These are phyloP conservation scores for Melastoma malabathricum DNA, from an alignment of 345 rosid species.

Conservation along the genomic window DNA sequence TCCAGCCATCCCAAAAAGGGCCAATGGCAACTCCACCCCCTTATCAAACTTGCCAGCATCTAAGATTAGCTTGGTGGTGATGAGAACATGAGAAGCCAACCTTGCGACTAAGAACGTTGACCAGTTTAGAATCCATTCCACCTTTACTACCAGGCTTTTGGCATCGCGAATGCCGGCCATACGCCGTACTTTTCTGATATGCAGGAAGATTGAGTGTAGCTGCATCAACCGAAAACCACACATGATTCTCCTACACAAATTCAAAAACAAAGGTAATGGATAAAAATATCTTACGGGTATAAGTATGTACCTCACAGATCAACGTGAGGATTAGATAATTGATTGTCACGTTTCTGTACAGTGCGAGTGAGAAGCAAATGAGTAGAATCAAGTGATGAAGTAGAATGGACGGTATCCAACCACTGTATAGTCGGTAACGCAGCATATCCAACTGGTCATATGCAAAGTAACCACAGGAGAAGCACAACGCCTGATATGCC, in stretches of 20 bases:
- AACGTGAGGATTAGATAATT: conserved; percentile 83
- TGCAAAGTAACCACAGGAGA: conserved; percentile 89
- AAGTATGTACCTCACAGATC: conserved; percentile 58
- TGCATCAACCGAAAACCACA: conserved; percentile 13
- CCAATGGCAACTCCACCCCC: conserved; percentile 77
- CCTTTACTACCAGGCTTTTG: conserved; percentile 39
- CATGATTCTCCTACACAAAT: not conserved
- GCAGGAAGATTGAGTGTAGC: conserved; percentile 85
- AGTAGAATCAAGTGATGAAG: conserved; percentile 79
- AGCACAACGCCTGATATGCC: conserved; percentile 73
- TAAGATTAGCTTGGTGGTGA: conserved; percentile 53
- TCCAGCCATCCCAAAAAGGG: conserved; percentile 73
- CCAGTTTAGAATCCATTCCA: conserved; percentile 79
- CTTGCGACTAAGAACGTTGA: conserved; percentile 45
- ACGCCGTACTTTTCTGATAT: conserved; percentile 68
- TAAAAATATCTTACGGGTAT: conserved; percentile 1
- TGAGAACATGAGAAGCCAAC: conserved; percentile 40
- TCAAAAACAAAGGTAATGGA: not conserved
- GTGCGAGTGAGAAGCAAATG: conserved; percentile 75
- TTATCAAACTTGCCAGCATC: conserved; percentile 58
- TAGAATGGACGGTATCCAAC: conserved; percentile 63
- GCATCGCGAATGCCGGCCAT: conserved; percentile 78
- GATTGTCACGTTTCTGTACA: conserved; percentile 71
- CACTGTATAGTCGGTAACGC: conserved; percentile 54
- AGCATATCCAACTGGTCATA: conserved; percentile 97